These are phyloP conservation scores for Penicillium egyptiacum DNA, from an alignment of 495 filamentous ascomycete species.

Conservation along the genomic window DNA sequence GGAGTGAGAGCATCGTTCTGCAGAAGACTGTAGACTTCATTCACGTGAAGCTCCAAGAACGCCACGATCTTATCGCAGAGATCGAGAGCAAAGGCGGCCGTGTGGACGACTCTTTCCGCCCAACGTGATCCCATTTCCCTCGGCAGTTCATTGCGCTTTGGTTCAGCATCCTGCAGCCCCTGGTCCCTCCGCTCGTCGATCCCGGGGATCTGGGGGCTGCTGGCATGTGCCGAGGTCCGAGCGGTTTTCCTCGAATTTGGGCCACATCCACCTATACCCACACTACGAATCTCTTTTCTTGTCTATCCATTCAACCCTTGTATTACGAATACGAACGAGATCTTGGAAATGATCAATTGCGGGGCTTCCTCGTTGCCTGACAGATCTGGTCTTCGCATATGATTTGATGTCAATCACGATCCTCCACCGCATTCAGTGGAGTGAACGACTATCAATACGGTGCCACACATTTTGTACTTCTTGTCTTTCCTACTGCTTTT, in stretches of 20 bases:
- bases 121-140: conserved; percentile 23
- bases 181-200: conserved; percentile 6
- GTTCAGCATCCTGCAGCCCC: conserved; percentile 2
- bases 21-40: conserved; percentile 74
- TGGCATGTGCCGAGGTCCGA: conserved; percentile 22
- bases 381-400: neutral
- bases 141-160: neutral
- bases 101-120: conserved; percentile 48
- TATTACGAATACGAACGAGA: conserved; percentile 1
- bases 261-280: conserved; percentile 17
- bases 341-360: conserved; percentile 7
- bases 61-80: conserved; percentile 60
- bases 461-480: conserved; percentile 1
- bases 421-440: neutral
- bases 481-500: conserved; percentile 11
- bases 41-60: conserved; percentile 59
- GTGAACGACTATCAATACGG: neutral
- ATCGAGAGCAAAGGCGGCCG: conserved; percentile 61
- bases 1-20: conserved; percentile 82
- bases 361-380: neutral
- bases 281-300: conserved; percentile 18
- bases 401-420: conserved; percentile 1
- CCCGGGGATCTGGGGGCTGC: conserved; percentile 2
- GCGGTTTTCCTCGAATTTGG: conserved; percentile 5
- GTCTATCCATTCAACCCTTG: conserved; percentile 1